These are phyloP conservation scores for Holtermanniella nyarrowii DNA, from an alignment of 768 basidiomycete species.

Conservation along the genomic window DNA sequence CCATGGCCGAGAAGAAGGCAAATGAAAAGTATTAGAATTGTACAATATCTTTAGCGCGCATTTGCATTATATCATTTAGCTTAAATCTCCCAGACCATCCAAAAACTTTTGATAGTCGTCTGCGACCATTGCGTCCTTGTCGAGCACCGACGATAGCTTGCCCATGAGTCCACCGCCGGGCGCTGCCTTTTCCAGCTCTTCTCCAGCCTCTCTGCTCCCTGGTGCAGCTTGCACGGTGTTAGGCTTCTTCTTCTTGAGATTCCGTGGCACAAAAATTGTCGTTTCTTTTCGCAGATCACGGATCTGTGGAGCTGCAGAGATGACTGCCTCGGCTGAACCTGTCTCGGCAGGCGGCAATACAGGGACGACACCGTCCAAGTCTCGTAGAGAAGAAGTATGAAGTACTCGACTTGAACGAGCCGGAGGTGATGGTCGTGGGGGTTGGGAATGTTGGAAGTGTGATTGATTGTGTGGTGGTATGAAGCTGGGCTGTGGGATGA, in stretches of 20 bases:
- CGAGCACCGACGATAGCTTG: conserved; percentile 30
- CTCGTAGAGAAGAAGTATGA: conserved; percentile 22
- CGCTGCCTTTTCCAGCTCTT: conserved; percentile 6
- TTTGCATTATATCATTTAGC: background rate
- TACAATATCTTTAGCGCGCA: background rate
- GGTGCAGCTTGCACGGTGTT: conserved; percentile 30
- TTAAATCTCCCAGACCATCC: conserved; percentile 30
- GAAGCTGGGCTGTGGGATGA: conserved; percentile 13
- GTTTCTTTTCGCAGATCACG: conserved; percentile 93
- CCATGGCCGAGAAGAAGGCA: background rate
- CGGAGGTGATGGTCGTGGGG: conserved; percentile 41
- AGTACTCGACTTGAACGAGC: background rate
- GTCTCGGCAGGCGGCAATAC: conserved; percentile 23
- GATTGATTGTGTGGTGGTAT: conserved; percentile 44
- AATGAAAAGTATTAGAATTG: background rate
- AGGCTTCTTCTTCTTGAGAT: conserved; percentile 64
- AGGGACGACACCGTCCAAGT: conserved; percentile 42
- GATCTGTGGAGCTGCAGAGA: conserved; percentile 74
- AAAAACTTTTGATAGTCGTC: conserved; percentile 39
- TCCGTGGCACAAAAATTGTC: conserved; percentile 76
- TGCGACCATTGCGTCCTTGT: conserved; percentile 12
- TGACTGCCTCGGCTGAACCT: conserved; percentile 52
- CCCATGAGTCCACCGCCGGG: conserved; percentile 29
- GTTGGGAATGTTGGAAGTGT: conserved; percentile 66
- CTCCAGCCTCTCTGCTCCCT: conserved; percentile 20